Base-by-base conservation (phyloP, 2,329 filamentous ascomycete genomes). In the Talaromyces albobiverticillius region DNA sequence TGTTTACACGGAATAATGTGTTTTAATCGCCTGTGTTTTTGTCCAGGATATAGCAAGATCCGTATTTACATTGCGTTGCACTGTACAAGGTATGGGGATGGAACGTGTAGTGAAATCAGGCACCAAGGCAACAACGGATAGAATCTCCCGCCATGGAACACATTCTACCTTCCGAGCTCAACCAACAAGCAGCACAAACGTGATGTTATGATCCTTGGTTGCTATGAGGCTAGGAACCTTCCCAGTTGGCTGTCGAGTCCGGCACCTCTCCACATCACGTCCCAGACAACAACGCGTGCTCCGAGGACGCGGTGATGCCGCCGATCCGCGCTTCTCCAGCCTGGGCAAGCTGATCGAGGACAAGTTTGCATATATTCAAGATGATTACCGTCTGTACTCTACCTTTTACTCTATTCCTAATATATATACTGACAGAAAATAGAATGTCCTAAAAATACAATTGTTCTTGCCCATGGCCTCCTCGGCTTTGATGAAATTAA, bases 381-480 rank as follows among this genome's bases (percentile, higher is more conserved):
- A 81, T 13, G 70, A 76, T 54, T 88, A 88, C 66, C 71, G 82
- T 82, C 65, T 22, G 62, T 55, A n/a, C 0, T 45, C 20, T 18
- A 5, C 5, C 8, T 18, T 25, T 25, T 18, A 6, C n/a, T 4
- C 4, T 29, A 2, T 22, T 3, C 9, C n/a, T 16, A 36, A n/a
- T 45, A 2, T 20, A 38, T 20, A 20, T 29, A 51, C 51, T 56
- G n/a, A 58, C 48, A 16, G 4, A 9, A 11, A 45, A 13, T 41
- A 74, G 68, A 68, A 48, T 68, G 71, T 8, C 80, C 77, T 40
- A 80, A 81, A 63, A 66, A 85, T 61, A 81, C 82, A 2, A 79
- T 86, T 50, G 78, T 86, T 46, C 79, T 86, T 9, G 83, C 83
- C 4, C 83, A 86, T 68, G 83, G 83, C n/a, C 74, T 86, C 10